Evolutionary conservation across 257 asterid species (phyloP).

Genomic region (Ajuga chamaepitys): DNA sequence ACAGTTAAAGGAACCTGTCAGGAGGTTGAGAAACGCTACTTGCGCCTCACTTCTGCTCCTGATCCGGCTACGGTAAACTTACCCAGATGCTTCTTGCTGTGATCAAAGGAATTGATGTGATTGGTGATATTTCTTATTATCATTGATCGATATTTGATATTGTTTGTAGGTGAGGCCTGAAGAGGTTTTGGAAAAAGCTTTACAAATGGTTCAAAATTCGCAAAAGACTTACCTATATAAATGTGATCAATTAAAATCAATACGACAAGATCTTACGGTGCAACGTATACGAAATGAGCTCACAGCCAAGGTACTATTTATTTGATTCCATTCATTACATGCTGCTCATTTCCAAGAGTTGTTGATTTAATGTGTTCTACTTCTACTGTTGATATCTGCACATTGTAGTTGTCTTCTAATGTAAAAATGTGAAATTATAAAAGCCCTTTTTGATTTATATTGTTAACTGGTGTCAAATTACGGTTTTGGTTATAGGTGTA

Average conservation of each 20-base stretch:
- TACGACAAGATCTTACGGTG: slow-evolving; percentile 97
- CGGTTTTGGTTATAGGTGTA: slow-evolving; percentile 61
- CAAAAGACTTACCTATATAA: slow-evolving; percentile 83
- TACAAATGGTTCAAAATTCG: slow-evolving; percentile 80
- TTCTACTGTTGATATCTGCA: slow-evolving; percentile 1
- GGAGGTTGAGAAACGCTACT: slow-evolving; percentile 89
- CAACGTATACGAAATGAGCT: slow-evolving; percentile 88
- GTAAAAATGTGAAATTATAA: not conserved
- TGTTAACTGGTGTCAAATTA: slow-evolving; percentile 5
- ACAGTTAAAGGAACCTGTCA: slow-evolving; percentile 93
- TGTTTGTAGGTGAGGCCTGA: slow-evolving; percentile 94
- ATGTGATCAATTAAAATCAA: slow-evolving; percentile 98
- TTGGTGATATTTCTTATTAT: not conserved
- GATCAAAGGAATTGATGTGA: slow-evolving; percentile 2
- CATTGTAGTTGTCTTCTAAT: not conserved
- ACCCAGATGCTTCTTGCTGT: slow-evolving; percentile 12
- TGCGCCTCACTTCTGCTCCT: slow-evolving; percentile 99
- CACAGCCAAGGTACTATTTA: slow-evolving; percentile 67
- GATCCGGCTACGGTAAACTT: slow-evolving; percentile 87
- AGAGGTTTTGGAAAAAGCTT: slow-evolving; percentile 90
- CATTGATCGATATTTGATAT: slow-evolving; percentile 8
- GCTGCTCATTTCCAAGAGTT: not conserved
- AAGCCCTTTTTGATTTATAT: slow-evolving; percentile 6
- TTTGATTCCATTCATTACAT: slow-evolving; percentile 5
- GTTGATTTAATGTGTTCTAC: slow-evolving; percentile 1